Evolutionary conservation across 257 asterid species (phyloP).

Genomic region (Scutellaria galericulata): DNA sequence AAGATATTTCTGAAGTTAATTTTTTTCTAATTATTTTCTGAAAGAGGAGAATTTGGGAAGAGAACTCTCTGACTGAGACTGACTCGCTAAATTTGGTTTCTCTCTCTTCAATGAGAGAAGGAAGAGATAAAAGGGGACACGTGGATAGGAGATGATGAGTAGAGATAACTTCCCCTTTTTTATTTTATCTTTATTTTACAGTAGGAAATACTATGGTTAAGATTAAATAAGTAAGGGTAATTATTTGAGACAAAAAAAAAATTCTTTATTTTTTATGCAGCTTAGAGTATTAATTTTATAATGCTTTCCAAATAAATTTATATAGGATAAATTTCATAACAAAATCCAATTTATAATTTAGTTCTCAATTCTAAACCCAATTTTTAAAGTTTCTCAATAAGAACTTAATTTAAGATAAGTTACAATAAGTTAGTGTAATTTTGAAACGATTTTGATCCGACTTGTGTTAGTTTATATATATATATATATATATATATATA

Average conservation of each 20-base stretch:
- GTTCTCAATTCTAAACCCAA: no score
- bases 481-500: no score
- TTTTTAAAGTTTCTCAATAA: no score
- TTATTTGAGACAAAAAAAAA: background rate
- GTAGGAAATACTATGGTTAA: background rate
- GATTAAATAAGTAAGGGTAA: background rate
- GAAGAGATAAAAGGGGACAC: slow-evolving; percentile 43
- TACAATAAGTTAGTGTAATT: no score
- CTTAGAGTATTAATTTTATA: background rate
- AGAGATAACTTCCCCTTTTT: slow-evolving; percentile 25
- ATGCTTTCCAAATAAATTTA: background rate
- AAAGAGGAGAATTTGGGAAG: slow-evolving; percentile 20
- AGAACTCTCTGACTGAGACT: slow-evolving; percentile 43
- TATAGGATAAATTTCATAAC: no score
- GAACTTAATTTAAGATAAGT: no score
- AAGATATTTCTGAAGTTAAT: slow-evolving; percentile 15
- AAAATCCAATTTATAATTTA: no score
- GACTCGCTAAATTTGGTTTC: slow-evolving; percentile 34
- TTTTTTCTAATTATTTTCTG: background rate
- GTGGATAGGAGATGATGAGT: slow-evolving; percentile 40
- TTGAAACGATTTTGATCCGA: no score
- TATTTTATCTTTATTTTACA: background rate
- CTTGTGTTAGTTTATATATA: no score
- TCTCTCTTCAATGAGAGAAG: slow-evolving; percentile 12
- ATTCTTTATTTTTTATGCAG: background rate